Evolutionary conservation across 2,329 filamentous ascomycete species (phyloP), one percentile per base, ranked within the genome.

Genomic region (Paramyrothecium sp.): DNA sequence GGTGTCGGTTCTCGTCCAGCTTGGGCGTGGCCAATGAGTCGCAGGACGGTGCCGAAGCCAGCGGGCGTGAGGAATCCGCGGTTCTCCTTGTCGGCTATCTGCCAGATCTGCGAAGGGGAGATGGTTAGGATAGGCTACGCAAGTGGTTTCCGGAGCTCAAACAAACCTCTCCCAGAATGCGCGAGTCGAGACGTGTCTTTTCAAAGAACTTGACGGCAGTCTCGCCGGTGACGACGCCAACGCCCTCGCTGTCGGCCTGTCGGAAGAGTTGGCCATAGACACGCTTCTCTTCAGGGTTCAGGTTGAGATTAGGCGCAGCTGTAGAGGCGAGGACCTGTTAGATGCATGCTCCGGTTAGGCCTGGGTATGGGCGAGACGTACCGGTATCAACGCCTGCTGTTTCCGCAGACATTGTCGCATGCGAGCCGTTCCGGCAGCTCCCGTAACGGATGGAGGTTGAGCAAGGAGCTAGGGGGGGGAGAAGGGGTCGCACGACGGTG

Each of bases 201-300:
- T 98, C 93, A 71, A 99, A 99, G 81, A 99, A 98, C 73, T 92
- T 91, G 73, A 99, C 93, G 58, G 95, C 95, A 60, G 96, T 85
- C 75, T 99, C 95, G 74, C 95, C 95, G 19, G 95, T 97, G 34
- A 99, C 91, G 62, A 98, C 92, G 56, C 93, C 92, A 57, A 97
- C 89, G 71, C 86, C 90, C 67, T 97, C 95, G 58, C 89, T 90
- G 75, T 99, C 95, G 64, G 95, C 95, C 68, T 92, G 89, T 73
- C 90, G 88, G 78, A 99, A 97, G 61, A 99, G 88, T 75, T 95
- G 92, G 66, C 90, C 91, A 75, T 96, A 99, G 58, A 91, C 86
- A 74, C 92, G 90, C 79, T 96, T 97, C 83, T 99, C 95, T 65
- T 98, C 92, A 52, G 90, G 78, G 30, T 88, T 91, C 63, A 98